Base-by-base conservation (phyloP, 176 grass and related monocot genomes). In the Chloris gayana region DNA sequence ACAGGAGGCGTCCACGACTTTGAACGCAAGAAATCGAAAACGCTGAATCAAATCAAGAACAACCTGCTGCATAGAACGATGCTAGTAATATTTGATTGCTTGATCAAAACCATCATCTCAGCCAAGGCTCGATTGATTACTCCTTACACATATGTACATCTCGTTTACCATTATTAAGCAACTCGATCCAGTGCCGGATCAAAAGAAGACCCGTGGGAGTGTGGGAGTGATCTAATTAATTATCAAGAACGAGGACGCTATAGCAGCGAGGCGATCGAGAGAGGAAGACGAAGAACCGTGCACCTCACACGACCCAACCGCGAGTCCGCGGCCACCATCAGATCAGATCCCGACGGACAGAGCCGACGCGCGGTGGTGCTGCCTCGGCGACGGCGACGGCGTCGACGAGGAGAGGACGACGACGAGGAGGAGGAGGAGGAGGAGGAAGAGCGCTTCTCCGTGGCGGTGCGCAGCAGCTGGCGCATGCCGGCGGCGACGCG, bases 401-500 rank as follows among this genome's bases (percentile, higher is more conserved):
- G 32, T n/a, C 9, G 67, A 32, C 0, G 85, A 56, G 0, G 58
- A 31, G 6, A n/a, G n/a, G n/a, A n/a, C n/a, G n/a, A n/a, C 0
- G 85, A 56, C 1, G 58, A 31, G 6, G 62, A 32, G 1, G 61
- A 17, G 11, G 76, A 41, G 2, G 70, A 39, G 14, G 84, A 26
- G 1, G 69, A 25, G 8, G 85, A 35, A 24, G 53, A 24, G 57
- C 60, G 18, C 70, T 75, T 86, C 49, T 84, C 59, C 1, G 81
- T 86, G 18, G 87, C 89, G 25, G 80, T 87, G 74, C 92, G 82
- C 61, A 95, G 88, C 85, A 94, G 85, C 62, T 94, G 88, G 31
- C 92, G 68, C 95, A 98, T 98, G 73, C 92, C 95, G 29, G 94
- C 86, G 32, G 92, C 88, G 53, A 98, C 90, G 70, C 83, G 85